Percentiles rank a stretch among this genome's conserved stretches.
Conservation (phyloP, 768 basidiomycete species). For the Leucosporidium scottii region DNA sequence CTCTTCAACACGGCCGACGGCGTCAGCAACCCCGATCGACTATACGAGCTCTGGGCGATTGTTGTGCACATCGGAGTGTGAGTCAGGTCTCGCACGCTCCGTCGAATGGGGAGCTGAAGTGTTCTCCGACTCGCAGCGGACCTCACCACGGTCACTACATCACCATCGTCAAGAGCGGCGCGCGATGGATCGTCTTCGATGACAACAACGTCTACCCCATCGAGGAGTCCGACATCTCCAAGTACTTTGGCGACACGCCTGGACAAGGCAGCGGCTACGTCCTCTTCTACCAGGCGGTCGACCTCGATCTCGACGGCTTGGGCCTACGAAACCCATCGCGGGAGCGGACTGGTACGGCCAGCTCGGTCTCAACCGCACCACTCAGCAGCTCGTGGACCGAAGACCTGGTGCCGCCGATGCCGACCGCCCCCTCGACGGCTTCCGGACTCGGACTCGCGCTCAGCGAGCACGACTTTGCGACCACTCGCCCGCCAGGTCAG, state of each 20-base stretch:
- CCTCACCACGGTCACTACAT: conserved; percentile 99
- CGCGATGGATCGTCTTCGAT: conserved; percentile 83
- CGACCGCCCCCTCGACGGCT: conserved; percentile 9
- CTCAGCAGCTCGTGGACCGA: not conserved
- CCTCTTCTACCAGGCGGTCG: conserved; percentile 89
- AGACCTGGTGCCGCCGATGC: conserved; percentile 6
- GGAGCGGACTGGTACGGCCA: conserved; percentile 5
- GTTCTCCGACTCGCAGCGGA: conserved; percentile 52
- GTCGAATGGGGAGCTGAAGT: not conserved
- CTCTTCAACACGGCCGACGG: conserved; percentile 97
- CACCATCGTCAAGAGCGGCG: conserved; percentile 78
- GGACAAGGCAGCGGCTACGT: conserved; percentile 85
- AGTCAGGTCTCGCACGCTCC: conserved; percentile 42
- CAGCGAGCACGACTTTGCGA: not conserved
- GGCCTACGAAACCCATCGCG: not conserved
- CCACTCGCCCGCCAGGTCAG: no score
- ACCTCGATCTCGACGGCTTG: conserved; percentile 40
- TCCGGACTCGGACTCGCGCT: conserved; percentile 8
- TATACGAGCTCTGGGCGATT: conserved; percentile 91
- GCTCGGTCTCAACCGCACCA: conserved; percentile 16
- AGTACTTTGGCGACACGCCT: conserved; percentile 79
- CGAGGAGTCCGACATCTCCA: conserved; percentile 78
- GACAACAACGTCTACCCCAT: conserved; percentile 86
- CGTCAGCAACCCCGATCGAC: conserved; percentile 76
- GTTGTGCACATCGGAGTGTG: conserved; percentile 99